A percentile compares a stretch with the other conserved stretches of the same genome.
phyloP scores from a whole-genome alignment of 2,329 filamentous ascomycete species.

The Venturia carpophila region DNA sequence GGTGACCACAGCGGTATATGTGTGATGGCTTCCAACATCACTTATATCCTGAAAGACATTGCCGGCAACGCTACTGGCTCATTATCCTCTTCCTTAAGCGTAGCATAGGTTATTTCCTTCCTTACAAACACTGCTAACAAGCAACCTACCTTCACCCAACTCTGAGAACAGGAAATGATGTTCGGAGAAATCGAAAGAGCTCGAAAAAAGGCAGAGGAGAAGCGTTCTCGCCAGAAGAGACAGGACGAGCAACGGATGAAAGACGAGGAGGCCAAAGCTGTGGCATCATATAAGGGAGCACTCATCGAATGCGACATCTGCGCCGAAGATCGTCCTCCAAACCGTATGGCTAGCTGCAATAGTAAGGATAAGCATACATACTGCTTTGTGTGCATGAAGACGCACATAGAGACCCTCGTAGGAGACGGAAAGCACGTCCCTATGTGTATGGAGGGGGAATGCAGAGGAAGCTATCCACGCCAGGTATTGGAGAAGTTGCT shows the following conservation, averaged over 20 bases:
- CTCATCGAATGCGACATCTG: constrained; percentile 49
- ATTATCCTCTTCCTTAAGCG: not conserved
- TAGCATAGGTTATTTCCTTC: not conserved
- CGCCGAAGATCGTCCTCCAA: constrained; percentile 57
- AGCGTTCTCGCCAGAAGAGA: constrained; percentile 1
- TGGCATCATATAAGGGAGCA: not conserved
- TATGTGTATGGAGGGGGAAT: constrained; percentile 62
- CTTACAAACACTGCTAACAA: not conserved
- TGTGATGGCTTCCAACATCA: not conserved
- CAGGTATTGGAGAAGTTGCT: constrained; percentile 51
- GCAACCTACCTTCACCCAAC: not conserved
- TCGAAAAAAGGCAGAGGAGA: not conserved
- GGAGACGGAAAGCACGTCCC: constrained; percentile 62
- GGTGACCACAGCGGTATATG: not conserved
- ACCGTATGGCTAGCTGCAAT: constrained; percentile 61
- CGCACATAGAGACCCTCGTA: constrained; percentile 59
- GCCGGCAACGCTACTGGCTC: not conserved
- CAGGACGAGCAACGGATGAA: not conserved
- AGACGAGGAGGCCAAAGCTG: constrained; percentile 3
- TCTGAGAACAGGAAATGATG: not conserved
- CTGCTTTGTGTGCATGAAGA: constrained; percentile 58
- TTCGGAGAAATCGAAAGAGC: constrained; percentile 8
- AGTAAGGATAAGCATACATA: constrained; percentile 56
- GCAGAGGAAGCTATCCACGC: constrained; percentile 52
- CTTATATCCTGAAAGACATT: not conserved